phyloP scores from a whole-genome alignment of 345 rosid genomes.

The Salix exigua region DNA sequence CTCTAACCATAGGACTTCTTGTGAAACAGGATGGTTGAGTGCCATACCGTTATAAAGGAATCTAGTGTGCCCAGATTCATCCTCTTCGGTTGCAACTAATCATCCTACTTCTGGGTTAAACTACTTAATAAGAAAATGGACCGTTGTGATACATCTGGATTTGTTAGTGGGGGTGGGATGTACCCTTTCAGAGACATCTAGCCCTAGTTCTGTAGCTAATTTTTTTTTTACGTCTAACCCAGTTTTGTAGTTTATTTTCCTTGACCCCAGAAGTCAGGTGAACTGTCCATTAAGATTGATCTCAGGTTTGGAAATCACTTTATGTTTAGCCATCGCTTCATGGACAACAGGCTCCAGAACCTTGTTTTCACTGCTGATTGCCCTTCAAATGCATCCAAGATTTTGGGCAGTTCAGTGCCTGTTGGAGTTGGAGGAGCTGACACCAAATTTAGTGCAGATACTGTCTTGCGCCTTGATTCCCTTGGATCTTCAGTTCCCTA shows the following conservation, averaged over 20 bases:
- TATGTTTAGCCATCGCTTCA: constrained; percentile 31
- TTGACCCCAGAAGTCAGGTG: constrained; percentile 57
- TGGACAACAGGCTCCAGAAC: constrained; percentile 55
- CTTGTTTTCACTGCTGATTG: constrained; percentile 44
- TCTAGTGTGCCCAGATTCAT: constrained; percentile 16
- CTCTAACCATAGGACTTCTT: constrained; percentile 15
- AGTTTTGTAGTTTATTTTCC: constrained; percentile 53
- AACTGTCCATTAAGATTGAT: constrained; percentile 36
- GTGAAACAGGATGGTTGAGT: constrained; percentile 51
- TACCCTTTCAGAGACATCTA: constrained; percentile 39
- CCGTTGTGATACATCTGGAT: constrained; percentile 85
- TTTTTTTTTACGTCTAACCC: constrained; percentile 33
- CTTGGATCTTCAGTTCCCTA: constrained; percentile 45
- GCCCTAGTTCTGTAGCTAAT: constrained; percentile 55
- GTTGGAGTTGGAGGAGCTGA: constrained; percentile 28
- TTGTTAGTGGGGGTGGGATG: constrained; percentile 86
- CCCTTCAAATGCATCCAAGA: constrained; percentile 52
- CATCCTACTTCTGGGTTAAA: constrained; percentile 25
- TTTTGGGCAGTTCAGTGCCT: constrained; percentile 45
- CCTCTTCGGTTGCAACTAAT: constrained; percentile 24
- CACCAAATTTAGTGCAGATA: constrained; percentile 41
- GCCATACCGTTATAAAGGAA: constrained; percentile 26
- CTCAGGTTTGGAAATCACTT: constrained; percentile 43
- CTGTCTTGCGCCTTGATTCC: constrained; percentile 71
- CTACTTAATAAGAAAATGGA: constrained; percentile 37